Percentiles rank a stretch among this genome's conserved stretches.
These are phyloP conservation scores for Ascochyta pisi DNA, from an alignment of 2,329 filamentous ascomycete genomes.

Conservation along the genomic window DNA sequence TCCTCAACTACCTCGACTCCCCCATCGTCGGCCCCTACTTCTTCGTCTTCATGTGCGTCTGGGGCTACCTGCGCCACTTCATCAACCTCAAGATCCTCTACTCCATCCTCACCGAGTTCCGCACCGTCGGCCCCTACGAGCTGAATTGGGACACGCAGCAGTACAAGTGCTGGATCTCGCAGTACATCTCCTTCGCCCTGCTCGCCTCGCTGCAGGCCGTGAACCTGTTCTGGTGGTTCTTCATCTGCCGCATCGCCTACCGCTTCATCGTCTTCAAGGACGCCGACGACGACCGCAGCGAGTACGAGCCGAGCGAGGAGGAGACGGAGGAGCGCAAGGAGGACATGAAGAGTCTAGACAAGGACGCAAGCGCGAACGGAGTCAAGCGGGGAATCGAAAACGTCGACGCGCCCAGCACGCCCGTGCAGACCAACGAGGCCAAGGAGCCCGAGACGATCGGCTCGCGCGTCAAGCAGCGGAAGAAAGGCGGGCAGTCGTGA, in stretches of 20 bases:
- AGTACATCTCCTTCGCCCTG: conserved; percentile 70
- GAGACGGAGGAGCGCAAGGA: conserved; percentile 45
- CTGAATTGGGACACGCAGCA: conserved; percentile 78
- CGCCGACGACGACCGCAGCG: conserved; percentile 74
- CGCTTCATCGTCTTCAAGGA: conserved; percentile 69
- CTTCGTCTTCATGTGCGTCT: conserved; percentile 77
- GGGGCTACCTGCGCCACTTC: conserved; percentile 90
- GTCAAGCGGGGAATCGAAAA: conserved; percentile 4
- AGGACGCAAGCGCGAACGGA: not conserved
- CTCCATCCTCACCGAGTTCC: conserved; percentile 77
- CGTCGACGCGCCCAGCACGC: conserved; percentile 8
- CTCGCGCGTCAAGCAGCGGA: conserved; percentile 22
- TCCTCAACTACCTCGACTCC: conserved; percentile 87
- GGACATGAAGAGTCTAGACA: conserved; percentile 13
- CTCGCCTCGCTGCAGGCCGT: conserved; percentile 73
- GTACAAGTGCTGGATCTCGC: conserved; percentile 76
- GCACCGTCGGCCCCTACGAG: conserved; percentile 75
- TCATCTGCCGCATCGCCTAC: conserved; percentile 77
- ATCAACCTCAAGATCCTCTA: conserved; percentile 79
- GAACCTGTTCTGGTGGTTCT: conserved; percentile 83
- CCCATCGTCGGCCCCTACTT: conserved; percentile 84
- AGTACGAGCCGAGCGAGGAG: conserved; percentile 63
- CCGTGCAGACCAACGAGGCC: not conserved
- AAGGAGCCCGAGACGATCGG: conserved; percentile 21
- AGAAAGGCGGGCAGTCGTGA: conserved; percentile 15